A percentile compares a stretch with the other conserved stretches of the same genome.
These are phyloP conservation scores for Anethum foeniculum DNA, from an alignment of 140 eudicot genomes.

Conservation along the genomic window DNA sequence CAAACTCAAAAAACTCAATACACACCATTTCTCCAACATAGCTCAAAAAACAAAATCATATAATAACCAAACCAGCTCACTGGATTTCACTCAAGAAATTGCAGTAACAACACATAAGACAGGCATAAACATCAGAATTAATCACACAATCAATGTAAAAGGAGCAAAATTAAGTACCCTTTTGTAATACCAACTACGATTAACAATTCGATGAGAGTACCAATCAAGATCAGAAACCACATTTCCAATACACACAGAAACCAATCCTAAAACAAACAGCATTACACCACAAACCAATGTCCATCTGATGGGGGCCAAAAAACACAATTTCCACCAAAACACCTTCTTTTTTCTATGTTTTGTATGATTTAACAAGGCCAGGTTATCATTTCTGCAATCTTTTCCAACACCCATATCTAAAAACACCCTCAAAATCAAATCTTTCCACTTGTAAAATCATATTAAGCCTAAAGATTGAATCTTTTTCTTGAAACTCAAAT, in stretches of 20 bases:
- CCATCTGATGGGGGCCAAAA: conserved; percentile 52
- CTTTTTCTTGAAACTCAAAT: conserved; percentile 6
- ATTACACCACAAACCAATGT: conserved; percentile 69
- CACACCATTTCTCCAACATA: neutral
- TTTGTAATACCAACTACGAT: conserved; percentile 42
- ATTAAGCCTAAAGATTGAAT: conserved; percentile 2
- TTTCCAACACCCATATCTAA: conserved; percentile 31
- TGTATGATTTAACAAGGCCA: conserved; percentile 22
- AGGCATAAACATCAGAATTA: neutral
- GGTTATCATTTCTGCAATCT: conserved; percentile 21
- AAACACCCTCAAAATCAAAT: conserved; percentile 2
- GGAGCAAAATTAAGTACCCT: conserved; percentile 32
- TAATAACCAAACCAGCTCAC: neutral
- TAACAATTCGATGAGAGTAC: conserved; percentile 58
- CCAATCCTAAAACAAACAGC: conserved; percentile 67
- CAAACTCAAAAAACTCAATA: neutral
- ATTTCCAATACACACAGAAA: conserved; percentile 70
- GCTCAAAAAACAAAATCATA: neutral
- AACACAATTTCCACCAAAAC: conserved; percentile 37
- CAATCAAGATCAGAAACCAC: conserved; percentile 76
- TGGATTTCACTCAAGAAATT: no score
- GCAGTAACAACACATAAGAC: neutral
- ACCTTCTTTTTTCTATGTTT: conserved; percentile 27
- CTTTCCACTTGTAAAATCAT: conserved; percentile 7
- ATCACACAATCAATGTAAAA: neutral